Percentiles rank a stretch among this genome's conserved stretches.
These are phyloP conservation scores for Echinosphaeria canescens DNA, from an alignment of 2,329 filamentous ascomycete genomes.

Conservation along the genomic window DNA sequence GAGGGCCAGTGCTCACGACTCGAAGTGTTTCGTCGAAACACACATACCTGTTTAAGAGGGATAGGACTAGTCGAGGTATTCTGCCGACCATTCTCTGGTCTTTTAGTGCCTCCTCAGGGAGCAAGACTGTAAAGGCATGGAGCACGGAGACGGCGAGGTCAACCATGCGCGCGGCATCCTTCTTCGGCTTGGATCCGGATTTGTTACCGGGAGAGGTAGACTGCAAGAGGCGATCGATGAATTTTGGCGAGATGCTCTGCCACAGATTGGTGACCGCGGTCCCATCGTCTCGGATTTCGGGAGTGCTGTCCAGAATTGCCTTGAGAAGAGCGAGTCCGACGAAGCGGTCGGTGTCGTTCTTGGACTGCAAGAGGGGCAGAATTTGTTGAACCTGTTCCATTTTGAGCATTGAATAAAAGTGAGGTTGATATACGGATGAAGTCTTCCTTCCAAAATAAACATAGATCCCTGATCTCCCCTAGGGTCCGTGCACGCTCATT, in stretches of 20 bases:
- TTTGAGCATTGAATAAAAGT: too few species aligned
- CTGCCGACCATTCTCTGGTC: conserved; percentile 25
- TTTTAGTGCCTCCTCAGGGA: conserved; percentile 24
- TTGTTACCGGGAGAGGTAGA: too few species aligned
- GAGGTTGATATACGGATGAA: too few species aligned
- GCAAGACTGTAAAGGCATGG: conserved; percentile 34
- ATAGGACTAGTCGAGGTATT: conserved; percentile 27
- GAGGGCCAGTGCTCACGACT: neutral
- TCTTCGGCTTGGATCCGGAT: conserved; percentile 5
- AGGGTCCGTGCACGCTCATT: too few species aligned
- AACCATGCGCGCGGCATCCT: conserved; percentile 35
- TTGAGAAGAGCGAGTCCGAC: conserved; percentile 45
- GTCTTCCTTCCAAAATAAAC: too few species aligned
- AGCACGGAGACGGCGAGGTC: conserved; percentile 39
- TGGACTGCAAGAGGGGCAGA: conserved; percentile 29
- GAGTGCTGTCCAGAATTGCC: conserved; percentile 38
- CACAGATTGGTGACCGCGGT: conserved; percentile 26
- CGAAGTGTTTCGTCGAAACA: neutral
- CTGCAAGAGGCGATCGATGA: conserved; percentile 40
- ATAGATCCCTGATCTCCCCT: too few species aligned
- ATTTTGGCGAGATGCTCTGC: conserved; percentile 36
- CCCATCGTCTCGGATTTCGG: conserved; percentile 24
- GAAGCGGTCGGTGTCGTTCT: conserved; percentile 46
- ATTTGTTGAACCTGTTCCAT: conserved; percentile 29
- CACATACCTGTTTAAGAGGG: conserved; percentile 28